Conservation (phyloP, 129 eudicot genomes). For the Sambucus nigra region DNA sequence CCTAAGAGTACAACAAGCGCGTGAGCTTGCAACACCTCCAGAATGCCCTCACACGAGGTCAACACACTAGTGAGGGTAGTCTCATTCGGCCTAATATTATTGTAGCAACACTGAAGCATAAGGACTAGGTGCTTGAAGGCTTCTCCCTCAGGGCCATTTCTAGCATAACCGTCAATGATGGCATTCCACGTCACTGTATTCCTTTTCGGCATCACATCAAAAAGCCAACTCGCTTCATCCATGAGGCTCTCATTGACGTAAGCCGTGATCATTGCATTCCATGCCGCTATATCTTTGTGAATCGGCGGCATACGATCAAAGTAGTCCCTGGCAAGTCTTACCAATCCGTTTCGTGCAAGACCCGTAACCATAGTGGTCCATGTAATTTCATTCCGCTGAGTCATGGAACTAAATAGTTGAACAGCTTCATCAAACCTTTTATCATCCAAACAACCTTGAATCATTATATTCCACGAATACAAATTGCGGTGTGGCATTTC, state of each 20-base stretch:
- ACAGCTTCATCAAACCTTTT: slow-evolving; percentile 31
- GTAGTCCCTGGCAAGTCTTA: slow-evolving; percentile 29
- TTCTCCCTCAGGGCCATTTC: slow-evolving; percentile 21
- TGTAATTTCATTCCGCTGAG: slow-evolving; percentile 30
- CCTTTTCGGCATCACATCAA: slow-evolving; percentile 21
- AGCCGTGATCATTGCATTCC: slow-evolving; percentile 53
- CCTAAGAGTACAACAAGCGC: slow-evolving; percentile 26
- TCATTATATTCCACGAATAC: slow-evolving; percentile 41
- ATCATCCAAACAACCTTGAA: slow-evolving; percentile 28
- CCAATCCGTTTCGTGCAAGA: slow-evolving; percentile 28
- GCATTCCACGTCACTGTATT: slow-evolving; percentile 37
- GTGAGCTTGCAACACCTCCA: slow-evolving; percentile 32
- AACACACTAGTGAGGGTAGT: slow-evolving; percentile 28
- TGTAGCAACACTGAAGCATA: slow-evolving; percentile 26
- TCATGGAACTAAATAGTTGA: slow-evolving; percentile 32
- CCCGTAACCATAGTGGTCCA: slow-evolving; percentile 50
- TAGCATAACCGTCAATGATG: slow-evolving; percentile 36
- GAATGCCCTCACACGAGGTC: slow-evolving; percentile 20
- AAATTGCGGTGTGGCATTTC: slow-evolving; percentile 37
- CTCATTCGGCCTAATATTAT: slow-evolving; percentile 31
- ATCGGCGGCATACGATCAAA: slow-evolving; percentile 48
- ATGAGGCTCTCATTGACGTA: slow-evolving; percentile 28
- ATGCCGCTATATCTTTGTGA: slow-evolving; percentile 35
- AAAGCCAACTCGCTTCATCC: slow-evolving; percentile 32
- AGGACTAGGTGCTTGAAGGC: slow-evolving; percentile 23